Base-by-base conservation (phyloP, 2,329 filamentous ascomycete species). In the Pseudogymnoascus sp. region DNA sequence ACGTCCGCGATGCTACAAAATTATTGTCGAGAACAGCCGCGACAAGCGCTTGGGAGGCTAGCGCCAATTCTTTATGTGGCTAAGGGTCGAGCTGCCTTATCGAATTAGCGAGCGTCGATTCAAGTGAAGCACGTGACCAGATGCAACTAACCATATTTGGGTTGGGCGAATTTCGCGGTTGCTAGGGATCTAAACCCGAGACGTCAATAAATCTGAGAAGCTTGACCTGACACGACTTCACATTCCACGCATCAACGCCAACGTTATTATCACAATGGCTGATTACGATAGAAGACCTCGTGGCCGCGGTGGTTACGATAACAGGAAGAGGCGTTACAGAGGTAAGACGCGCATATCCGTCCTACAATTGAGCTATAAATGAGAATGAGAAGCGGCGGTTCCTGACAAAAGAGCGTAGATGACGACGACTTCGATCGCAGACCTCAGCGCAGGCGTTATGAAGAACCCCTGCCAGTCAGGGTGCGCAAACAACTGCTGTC, bases 371-470 rank as follows among this genome's bases (percentile, higher is more conserved):
- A 45, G 19, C 41, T 61, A 23, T 55, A 55, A 41, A 60, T 60
- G 58, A 60, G 22, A 38, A 39, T 30, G 33, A 60, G 58, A 60
- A 60, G 33, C 58, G 35, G 33, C 58, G 35, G 38, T 62, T 70
- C 3, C 69, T 77, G 69, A 79, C 66, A 60, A 61, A 62, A 36
- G 33, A 14, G 58, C 55, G 60, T 66, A 84, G 90, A 94, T 67
- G 89, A 94, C 67, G 89, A 95, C 69, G 86, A 92, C 63, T 83
- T 86, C 70, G 89, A 93, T 71, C 84, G 87, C 69, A 84, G 89
- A 68, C 83, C 85, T 25, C 89, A 88, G 73, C 85, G 90, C 66
- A 83, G 89, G 69, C 84, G 90, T 72, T 87, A 87, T 69, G 87
- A 93, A 71, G 86, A 88, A 66, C 89, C 90, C 5, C 79, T 87